Conservation (phyloP, 2,329 filamentous ascomycete genomes). For the Aspergillus jensenii region DNA sequence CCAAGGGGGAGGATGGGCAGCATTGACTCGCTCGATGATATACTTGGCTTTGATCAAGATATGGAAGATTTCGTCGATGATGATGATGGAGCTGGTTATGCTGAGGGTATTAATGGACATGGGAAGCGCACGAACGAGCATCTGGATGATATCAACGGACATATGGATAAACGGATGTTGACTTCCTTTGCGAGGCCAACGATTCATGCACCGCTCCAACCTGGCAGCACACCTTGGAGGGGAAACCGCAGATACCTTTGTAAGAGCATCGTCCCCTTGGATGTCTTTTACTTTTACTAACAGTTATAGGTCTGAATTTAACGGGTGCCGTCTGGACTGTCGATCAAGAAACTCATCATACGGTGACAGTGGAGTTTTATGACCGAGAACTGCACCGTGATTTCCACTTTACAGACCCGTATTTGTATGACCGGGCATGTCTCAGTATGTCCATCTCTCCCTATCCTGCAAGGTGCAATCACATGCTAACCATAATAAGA, state of each 20-base stretch:
- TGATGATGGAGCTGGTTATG: slow-evolving; percentile 91
- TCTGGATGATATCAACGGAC: slow-evolving; percentile 45
- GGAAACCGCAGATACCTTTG: slow-evolving; percentile 92
- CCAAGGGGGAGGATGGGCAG: slow-evolving; percentile 60
- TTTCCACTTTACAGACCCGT: slow-evolving; percentile 97
- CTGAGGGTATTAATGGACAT: slow-evolving; percentile 61
- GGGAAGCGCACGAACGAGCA: slow-evolving; percentile 62
- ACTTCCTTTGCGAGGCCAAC: slow-evolving; percentile 58
- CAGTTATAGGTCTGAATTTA: slow-evolving; percentile 65
- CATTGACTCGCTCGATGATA: slow-evolving; percentile 76
- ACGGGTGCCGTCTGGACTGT: slow-evolving; percentile 97
- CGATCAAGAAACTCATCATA: slow-evolving; percentile 89
- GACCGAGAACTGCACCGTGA: slow-evolving; percentile 89
- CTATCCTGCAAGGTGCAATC: not conserved
- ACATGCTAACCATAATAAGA: slow-evolving; percentile 42
- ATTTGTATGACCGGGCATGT: slow-evolving; percentile 93
- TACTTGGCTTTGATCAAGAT: slow-evolving; percentile 65
- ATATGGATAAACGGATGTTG: slow-evolving; percentile 52
- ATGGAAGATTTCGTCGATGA: slow-evolving; percentile 88
- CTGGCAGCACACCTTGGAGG: slow-evolving; percentile 92
- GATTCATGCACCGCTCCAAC: slow-evolving; percentile 84
- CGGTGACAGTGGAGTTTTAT: slow-evolving; percentile 95
- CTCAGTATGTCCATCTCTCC: slow-evolving; percentile 52
- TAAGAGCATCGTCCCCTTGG: slow-evolving; percentile 23
- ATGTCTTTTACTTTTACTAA: slow-evolving; percentile 31